A percentile compares a stretch with the other conserved stretches of the same genome.
Evolutionary conservation across 1,284 basidiomycete genomes (phyloP).

Genomic region (Tilletia caries): DNA sequence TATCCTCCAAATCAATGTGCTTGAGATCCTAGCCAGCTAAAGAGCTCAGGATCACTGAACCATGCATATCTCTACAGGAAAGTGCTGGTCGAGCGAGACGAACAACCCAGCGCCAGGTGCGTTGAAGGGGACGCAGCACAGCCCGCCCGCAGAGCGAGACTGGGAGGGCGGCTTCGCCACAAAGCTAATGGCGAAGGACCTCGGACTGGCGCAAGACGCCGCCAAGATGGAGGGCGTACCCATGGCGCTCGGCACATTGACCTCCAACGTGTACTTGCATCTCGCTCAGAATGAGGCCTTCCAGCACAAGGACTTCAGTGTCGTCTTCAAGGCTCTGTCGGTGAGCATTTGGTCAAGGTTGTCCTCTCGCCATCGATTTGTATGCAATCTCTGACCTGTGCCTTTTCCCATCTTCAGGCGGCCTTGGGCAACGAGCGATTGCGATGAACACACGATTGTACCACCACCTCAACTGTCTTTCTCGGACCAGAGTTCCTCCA

Average conservation of each 20-base stretch:
- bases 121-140: slow-evolving; percentile 60
- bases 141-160: slow-evolving; percentile 74
- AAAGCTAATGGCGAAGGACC: slow-evolving; percentile 34
- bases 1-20: too few relatives aligned
- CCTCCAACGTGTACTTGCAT: slow-evolving; percentile 36
- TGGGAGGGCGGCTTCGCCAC: slow-evolving; percentile 65
- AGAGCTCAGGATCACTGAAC: neutral
- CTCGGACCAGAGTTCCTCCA: too few relatives aligned
- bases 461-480: too few relatives aligned
- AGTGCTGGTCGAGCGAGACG: slow-evolving; percentile 75
- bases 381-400: neutral
- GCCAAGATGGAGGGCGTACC: slow-evolving; percentile 39
- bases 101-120: slow-evolving; percentile 83
- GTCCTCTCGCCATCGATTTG: neutral
- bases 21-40: too few relatives aligned
- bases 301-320: slow-evolving; percentile 38
- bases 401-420: neutral
- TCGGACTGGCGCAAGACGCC: slow-evolving; percentile 42
- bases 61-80: slow-evolving; percentile 33
- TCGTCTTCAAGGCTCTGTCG: slow-evolving; percentile 40
- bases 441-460: neutral
- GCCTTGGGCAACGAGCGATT: slow-evolving; percentile 4
- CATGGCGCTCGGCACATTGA: slow-evolving; percentile 35
- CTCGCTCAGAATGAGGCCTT: slow-evolving; percentile 37
- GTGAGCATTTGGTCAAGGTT: slow-evolving; percentile 15